Base-by-base conservation (phyloP, 1,284 basidiomycete species). In the Cystobasidiaceae sp. region DNA sequence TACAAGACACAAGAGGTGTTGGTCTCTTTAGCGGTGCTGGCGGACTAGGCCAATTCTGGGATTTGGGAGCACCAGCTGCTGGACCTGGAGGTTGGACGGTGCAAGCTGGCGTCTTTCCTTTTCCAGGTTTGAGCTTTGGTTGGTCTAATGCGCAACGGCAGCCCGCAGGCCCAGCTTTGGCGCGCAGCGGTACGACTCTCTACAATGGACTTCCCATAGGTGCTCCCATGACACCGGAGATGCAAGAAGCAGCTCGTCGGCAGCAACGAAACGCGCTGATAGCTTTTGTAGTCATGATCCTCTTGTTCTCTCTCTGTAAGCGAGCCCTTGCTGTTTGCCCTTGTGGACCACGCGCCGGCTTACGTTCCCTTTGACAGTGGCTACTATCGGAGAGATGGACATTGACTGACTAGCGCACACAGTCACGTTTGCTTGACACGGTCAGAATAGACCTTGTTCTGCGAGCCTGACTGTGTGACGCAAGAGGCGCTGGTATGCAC, bases 251-350 rank as follows among this genome's bases (percentile, higher is more conserved):
- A 49, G 61, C 61, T 11, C 19, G 61, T 11, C 7, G 41, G 21
- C 61, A 64, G 28, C 61, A 64, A 32, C 45, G 61, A 25, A 64
- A 64, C 25, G 52, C 51, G 21, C 61, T 64, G 0, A 64, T 64
- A 21, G 61, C 61, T 21, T 64, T 64, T 39, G 61, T 56, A 23
- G 61, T 64, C 30, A 64, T 64, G 61, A 64, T 64, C 27, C 25
- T 64, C n/a, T 52, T 64, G 21, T 64, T 64, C 32, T 51, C 61
- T 13, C 33, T 64, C 32, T 52, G 61, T 64, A 23, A 64, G 61
- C 41, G 3, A n/a, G n/a, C n/a, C n/a, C n/a, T 15, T 6, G 13
- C 37, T 44, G 17, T 6, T 3, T n/a, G n/a, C n/a, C n/a, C n/a
- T n/a, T n/a, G n/a, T n/a, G n/a, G n/a, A n/a, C n/a, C n/a, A n/a